Conservation (phyloP, 805 yeast species). For the Ogataea ramenticola region DNA sequence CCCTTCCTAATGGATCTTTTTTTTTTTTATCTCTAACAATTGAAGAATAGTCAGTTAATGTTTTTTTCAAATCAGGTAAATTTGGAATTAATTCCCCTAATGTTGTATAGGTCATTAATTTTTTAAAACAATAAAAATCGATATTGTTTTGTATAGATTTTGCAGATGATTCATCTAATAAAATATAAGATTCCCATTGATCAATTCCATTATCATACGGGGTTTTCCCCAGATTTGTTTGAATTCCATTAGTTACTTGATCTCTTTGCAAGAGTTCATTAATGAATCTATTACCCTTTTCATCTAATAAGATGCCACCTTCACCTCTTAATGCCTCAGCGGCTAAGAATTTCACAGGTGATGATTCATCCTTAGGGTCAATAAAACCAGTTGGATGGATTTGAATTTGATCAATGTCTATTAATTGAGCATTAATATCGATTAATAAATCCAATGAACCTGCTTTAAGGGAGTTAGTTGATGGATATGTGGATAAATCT, state of each 20-base stretch:
- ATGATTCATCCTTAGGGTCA: constrained; percentile 31
- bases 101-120: constrained; percentile 41
- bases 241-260: constrained; percentile 52
- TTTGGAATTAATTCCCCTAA: constrained; percentile 38
- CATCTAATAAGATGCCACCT: constrained; percentile 53
- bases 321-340: constrained; percentile 64
- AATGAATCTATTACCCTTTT: constrained; percentile 41
- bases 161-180: constrained; percentile 41
- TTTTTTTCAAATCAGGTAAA: constrained; percentile 7
- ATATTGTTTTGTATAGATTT: constrained; percentile 40
- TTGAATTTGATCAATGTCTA: constrained; percentile 59
- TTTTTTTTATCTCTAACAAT: not conserved
- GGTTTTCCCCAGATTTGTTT: constrained; percentile 34
- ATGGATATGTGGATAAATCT: constrained; percentile 46
- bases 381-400: constrained; percentile 65
- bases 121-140: constrained; percentile 49
- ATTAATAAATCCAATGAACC: constrained; percentile 54
- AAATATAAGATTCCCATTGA: constrained; percentile 34
- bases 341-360: constrained; percentile 42
- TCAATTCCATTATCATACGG: constrained; percentile 20
- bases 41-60: constrained; percentile 6
- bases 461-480: constrained; percentile 56
- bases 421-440: constrained; percentile 44
- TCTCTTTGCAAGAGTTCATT: constrained; percentile 58
- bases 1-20: constrained; percentile 8